Conservation (phyloP, 2,329 filamentous ascomycete species). For the Penicillium sp. region DNA sequence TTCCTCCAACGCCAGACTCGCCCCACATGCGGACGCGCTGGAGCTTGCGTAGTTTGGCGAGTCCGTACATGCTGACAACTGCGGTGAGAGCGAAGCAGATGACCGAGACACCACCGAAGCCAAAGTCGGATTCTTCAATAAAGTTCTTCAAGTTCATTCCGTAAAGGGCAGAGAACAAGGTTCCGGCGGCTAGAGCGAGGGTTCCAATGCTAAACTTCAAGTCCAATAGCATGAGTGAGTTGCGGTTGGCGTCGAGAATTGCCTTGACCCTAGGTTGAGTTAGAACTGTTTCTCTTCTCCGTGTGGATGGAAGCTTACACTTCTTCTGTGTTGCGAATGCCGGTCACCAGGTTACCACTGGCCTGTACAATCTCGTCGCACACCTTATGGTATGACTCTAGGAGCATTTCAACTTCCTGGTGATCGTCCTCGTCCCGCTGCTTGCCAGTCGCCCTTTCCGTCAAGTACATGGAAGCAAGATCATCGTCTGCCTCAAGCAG, state of each 20-base stretch:
- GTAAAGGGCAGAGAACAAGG: slow-evolving; percentile 96
- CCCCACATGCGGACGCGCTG: slow-evolving; percentile 86
- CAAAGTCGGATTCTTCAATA: slow-evolving; percentile 86
- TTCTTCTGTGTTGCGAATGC: slow-evolving; percentile 96
- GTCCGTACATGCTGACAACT: slow-evolving; percentile 75
- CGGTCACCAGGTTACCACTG: slow-evolving; percentile 84
- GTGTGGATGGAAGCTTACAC: slow-evolving; percentile 59
- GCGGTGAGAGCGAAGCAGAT: slow-evolving; percentile 68
- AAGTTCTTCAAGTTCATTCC: slow-evolving; percentile 99
- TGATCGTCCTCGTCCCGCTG: slow-evolving; percentile 77
- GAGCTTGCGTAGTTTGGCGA: slow-evolving; percentile 76
- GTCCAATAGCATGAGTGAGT: slow-evolving; percentile 94
- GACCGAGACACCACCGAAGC: slow-evolving; percentile 71
- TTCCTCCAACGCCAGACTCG: slow-evolving; percentile 44
- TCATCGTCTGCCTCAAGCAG: slow-evolving; percentile 95
- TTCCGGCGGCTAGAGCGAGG: slow-evolving; percentile 87
- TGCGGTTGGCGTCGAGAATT: slow-evolving; percentile 95
- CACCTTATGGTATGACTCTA: slow-evolving; percentile 97
- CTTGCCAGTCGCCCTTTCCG: slow-evolving; percentile 74
- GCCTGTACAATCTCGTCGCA: slow-evolving; percentile 97
- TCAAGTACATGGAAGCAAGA: slow-evolving; percentile 88
- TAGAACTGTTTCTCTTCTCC: slow-evolving; percentile 8
- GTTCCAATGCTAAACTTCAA: slow-evolving; percentile 95
- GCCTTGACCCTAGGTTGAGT: slow-evolving; percentile 68
- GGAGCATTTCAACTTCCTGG: slow-evolving; percentile 91